phyloP scores from a whole-genome alignment of 805 yeast species.

The Metschnikowia santaceciliae region DNA sequence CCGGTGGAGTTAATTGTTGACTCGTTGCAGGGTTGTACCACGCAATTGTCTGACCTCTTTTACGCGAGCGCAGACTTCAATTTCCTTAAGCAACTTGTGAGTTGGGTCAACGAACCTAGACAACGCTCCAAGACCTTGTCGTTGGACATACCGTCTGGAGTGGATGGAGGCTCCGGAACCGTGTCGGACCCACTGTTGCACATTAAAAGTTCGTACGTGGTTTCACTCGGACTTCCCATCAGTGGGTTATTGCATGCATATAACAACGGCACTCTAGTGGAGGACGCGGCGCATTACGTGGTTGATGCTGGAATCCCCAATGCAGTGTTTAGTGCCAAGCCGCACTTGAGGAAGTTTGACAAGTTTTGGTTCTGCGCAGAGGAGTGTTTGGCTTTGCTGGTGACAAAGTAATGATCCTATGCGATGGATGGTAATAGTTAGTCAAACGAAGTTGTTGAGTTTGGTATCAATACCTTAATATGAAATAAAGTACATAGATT shows the following conservation, averaged over 20 bases:
- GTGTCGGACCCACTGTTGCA: constrained; percentile 27
- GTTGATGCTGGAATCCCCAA: constrained; percentile 72
- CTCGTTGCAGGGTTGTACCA: constrained; percentile 81
- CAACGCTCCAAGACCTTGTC: constrained; percentile 51
- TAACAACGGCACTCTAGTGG: constrained; percentile 43
- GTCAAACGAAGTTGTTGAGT: background rate
- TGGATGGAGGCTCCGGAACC: constrained; percentile 77
- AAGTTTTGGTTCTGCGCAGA: constrained; percentile 44
- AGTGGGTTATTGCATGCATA: constrained; percentile 60
- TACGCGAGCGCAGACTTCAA: constrained; percentile 36
- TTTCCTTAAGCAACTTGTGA: constrained; percentile 43
- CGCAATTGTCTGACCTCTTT: constrained; percentile 56
- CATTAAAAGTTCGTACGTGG: constrained; percentile 52
- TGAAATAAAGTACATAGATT: too few relatives aligned
- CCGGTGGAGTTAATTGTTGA: constrained; percentile 80
- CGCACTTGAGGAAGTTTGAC: constrained; percentile 42
- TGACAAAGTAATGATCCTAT: background rate
- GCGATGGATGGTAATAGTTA: background rate
- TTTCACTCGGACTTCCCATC: constrained; percentile 71
- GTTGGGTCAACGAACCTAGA: constrained; percentile 60
- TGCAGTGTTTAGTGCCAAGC: constrained; percentile 42
- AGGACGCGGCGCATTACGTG: constrained; percentile 52
- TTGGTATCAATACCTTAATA: background rate
- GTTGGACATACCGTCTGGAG: constrained; percentile 76
- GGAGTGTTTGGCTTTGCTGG: constrained; percentile 7